phyloP scores from a whole-genome alignment of 2,329 filamentous ascomycete species.

The Tolypocladium amazonense region DNA sequence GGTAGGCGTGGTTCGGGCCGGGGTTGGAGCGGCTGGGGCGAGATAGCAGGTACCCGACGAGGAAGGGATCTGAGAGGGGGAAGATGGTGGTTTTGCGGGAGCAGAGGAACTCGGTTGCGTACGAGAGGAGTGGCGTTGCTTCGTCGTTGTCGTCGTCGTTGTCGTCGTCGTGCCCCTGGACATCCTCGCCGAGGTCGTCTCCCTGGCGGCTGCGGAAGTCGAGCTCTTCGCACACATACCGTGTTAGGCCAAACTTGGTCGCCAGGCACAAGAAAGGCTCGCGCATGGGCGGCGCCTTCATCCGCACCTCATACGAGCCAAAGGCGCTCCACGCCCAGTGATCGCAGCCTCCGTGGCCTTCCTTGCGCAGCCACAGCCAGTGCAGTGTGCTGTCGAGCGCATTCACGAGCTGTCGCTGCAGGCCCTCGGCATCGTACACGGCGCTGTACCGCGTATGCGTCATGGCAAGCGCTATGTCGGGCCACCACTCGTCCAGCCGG shows the following conservation, averaged over 20 bases:
- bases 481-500: constrained; percentile 27
- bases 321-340: constrained; percentile 23
- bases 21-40: constrained; percentile 7
- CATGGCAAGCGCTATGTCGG: constrained; percentile 24
- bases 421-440: constrained; percentile 5
- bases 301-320: constrained; percentile 18
- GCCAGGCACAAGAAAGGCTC: constrained; percentile 20
- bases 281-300: constrained; percentile 15
- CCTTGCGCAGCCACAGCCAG: constrained; percentile 19
- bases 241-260: constrained; percentile 19
- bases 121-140: constrained; percentile 18
- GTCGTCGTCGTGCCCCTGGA: background rate
- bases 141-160: background rate
- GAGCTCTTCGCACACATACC: constrained; percentile 16
- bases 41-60: constrained; percentile 15
- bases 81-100: constrained; percentile 22
- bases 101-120: constrained; percentile 22
- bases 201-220: background rate
- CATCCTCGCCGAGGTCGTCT: background rate
- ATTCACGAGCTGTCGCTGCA: constrained; percentile 11
- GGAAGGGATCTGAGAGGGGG: constrained; percentile 17
- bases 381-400: constrained; percentile 17
- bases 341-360: constrained; percentile 13
- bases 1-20: constrained; percentile 4
- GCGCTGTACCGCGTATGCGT: constrained; percentile 20